Evolutionary conservation across 805 yeast genomes (phyloP).

Genomic region (Saccharomycodes ludwigii): DNA sequence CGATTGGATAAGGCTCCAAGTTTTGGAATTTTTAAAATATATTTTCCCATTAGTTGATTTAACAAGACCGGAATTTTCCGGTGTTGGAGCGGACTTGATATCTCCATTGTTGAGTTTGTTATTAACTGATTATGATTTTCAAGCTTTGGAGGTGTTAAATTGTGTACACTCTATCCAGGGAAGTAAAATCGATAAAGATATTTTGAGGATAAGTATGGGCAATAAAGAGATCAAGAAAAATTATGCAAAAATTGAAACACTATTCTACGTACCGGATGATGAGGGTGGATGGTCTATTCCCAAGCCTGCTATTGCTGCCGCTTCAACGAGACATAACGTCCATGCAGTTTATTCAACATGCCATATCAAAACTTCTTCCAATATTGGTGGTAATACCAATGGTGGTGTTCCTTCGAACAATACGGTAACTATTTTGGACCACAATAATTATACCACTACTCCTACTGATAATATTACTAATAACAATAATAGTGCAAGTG

Average conservation of each 20-base stretch:
- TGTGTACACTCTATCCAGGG: constrained; percentile 80
- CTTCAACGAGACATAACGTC: constrained; percentile 80
- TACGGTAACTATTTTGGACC: neutral
- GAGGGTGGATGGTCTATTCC: constrained; percentile 97
- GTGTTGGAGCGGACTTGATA: constrained; percentile 90
- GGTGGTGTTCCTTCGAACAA: neutral
- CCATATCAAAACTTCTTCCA: constrained; percentile 21
- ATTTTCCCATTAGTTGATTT: constrained; percentile 70
- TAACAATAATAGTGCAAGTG: neutral
- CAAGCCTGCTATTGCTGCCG: constrained; percentile 84
- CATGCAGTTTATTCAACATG: constrained; percentile 93
- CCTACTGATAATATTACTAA: neutral
- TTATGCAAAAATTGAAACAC: constrained; percentile 73
- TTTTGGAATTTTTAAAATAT: constrained; percentile 62
- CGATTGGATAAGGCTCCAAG: constrained; percentile 70
- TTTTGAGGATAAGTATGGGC: constrained; percentile 83
- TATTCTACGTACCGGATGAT: constrained; percentile 83
- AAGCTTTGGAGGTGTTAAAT: constrained; percentile 82
- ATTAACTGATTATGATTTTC: constrained; percentile 77
- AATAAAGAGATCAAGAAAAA: constrained; percentile 66
- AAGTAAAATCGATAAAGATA: constrained; percentile 81
- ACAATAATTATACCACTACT: neutral
- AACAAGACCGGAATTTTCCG: constrained; percentile 63
- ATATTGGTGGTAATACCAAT: constrained; percentile 1
- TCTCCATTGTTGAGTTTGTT: constrained; percentile 75